Conservation (phyloP, 257 asterid genomes). For the Nicotiana noctiflora region DNA sequence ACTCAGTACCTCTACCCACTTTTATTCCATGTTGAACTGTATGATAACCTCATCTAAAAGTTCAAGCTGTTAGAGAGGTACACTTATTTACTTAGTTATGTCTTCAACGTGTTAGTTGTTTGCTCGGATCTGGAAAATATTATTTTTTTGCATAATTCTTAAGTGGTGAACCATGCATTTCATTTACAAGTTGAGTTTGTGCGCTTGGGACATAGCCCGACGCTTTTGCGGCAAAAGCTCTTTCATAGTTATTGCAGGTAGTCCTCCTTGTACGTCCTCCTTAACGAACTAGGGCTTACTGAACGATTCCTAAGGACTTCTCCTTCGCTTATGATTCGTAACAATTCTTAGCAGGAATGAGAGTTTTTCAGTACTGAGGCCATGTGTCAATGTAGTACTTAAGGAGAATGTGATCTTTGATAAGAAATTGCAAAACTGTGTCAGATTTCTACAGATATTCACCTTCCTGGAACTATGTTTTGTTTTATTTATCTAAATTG, state of each 20-base stretch:
- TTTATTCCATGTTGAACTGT: background rate
- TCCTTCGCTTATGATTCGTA: background rate
- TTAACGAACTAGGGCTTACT: background rate
- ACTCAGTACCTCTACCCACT: background rate
- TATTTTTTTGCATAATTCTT: background rate
- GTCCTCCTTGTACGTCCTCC: background rate
- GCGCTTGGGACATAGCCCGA: background rate
- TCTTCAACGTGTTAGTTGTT: background rate
- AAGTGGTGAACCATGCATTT: background rate
- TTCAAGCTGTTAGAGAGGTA: background rate
- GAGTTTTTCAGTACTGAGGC: background rate
- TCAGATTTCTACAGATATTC: background rate
- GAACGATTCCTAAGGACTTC: background rate
- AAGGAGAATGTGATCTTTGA: background rate
- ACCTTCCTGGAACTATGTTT: background rate
- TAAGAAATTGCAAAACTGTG: background rate
- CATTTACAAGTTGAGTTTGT: background rate
- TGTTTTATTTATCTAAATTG: background rate
- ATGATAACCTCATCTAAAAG: background rate
- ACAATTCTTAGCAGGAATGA: background rate
- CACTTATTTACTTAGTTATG: background rate
- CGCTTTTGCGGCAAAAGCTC: background rate
- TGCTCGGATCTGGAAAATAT: background rate
- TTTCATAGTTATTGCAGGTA: background rate
- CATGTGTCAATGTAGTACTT: background rate